phyloP scores from a whole-genome alignment of 306 rosid genomes.

The Corylus americana region DNA sequence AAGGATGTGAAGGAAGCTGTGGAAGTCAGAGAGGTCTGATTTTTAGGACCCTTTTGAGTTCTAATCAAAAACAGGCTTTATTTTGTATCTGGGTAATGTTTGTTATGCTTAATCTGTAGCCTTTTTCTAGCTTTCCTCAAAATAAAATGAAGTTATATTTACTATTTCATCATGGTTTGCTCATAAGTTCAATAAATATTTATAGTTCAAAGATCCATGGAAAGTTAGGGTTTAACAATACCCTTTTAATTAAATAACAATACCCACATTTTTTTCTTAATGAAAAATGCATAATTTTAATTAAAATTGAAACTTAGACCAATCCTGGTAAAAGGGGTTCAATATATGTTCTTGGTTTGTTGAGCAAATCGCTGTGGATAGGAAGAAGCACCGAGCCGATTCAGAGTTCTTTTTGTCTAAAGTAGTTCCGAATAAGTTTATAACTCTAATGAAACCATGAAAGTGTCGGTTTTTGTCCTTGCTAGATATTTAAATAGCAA shows the following conservation, averaged over 20 bases:
- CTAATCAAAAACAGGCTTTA: too few species aligned
- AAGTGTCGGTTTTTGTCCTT: neutral
- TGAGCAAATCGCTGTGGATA: neutral
- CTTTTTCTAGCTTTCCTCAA: neutral
- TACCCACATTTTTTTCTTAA: too few species aligned
- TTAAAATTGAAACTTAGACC: neutral
- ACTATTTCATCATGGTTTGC: neutral
- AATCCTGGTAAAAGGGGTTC: neutral
- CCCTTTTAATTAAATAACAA: too few species aligned
- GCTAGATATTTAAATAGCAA: neutral
- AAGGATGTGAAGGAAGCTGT: conserved; percentile 24
- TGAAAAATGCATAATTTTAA: too few species aligned
- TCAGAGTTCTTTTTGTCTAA: too few species aligned
- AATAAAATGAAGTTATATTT: conserved; percentile 3
- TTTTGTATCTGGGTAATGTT: neutral
- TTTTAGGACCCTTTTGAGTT: neutral
- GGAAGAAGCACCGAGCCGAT: too few species aligned
- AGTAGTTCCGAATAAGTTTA: too few species aligned
- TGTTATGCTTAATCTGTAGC: conserved; percentile 4
- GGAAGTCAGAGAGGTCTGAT: conserved; percentile 46
- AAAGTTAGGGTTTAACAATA: too few species aligned
- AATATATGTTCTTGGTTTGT: neutral
- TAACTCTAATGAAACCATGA: neutral
- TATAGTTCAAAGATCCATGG: too few species aligned
- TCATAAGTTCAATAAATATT: too few species aligned